Conservation (phyloP, 768 basidiomycete genomes). For the Boletus rubroflammeus region DNA sequence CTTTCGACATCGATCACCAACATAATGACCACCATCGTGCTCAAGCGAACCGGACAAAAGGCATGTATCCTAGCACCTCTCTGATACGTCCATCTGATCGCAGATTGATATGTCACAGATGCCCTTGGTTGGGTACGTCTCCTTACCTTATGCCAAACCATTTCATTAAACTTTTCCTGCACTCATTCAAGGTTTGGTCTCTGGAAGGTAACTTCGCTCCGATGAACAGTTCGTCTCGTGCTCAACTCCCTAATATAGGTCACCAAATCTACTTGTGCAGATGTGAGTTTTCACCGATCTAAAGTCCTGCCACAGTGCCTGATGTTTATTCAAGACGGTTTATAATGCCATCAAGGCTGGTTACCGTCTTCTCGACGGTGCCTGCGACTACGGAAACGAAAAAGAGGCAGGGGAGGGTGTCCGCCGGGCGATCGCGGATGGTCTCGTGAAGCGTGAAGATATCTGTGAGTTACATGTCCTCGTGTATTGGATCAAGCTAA, state of each 20-base stretch:
- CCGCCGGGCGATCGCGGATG: constrained; percentile 71
- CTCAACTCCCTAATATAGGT: constrained; percentile 37
- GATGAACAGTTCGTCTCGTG: not conserved
- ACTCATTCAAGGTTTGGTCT: constrained; percentile 52
- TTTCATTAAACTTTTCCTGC: constrained; percentile 2
- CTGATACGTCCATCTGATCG: not conserved
- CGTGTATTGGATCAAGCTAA: not conserved
- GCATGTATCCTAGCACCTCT: constrained; percentile 30
- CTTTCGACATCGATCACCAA: constrained; percentile 9
- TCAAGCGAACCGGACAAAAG: constrained; percentile 62
- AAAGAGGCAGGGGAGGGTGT: constrained; percentile 80
- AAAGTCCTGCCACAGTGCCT: not conserved
- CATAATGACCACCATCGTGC: constrained; percentile 47
- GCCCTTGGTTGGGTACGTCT: constrained; percentile 60
- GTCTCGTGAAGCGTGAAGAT: constrained; percentile 84
- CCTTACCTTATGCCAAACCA: constrained; percentile 1
- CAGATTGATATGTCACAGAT: constrained; percentile 41
- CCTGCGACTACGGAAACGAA: constrained; percentile 88
- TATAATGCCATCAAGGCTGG: constrained; percentile 84
- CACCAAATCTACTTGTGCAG: constrained; percentile 55
- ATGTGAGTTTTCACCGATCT: constrained; percentile 37
- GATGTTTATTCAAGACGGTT: constrained; percentile 49
- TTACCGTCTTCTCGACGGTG: constrained; percentile 84
- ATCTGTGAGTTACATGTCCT: constrained; percentile 52
- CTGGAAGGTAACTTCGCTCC: constrained; percentile 52